Percentiles rank a stretch among this genome's conserved stretches.
phyloP scores from a whole-genome alignment of 805 yeast species.

The Saturnispora hagleri region DNA sequence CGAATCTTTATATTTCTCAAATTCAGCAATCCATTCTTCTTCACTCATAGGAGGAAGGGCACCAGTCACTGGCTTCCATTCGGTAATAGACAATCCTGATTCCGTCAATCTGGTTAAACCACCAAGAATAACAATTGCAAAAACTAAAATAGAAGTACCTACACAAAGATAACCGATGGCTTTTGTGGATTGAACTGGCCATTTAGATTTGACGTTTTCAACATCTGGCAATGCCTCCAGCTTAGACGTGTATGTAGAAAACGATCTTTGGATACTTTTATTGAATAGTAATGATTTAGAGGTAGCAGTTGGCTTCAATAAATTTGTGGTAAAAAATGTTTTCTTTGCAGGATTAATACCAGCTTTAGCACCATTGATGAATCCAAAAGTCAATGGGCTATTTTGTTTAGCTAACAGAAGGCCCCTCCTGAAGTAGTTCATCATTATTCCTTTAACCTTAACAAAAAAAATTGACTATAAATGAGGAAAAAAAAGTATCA shows the following conservation, averaged over 20 bases:
- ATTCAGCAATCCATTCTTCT: slow-evolving; percentile 80
- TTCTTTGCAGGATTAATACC: neutral
- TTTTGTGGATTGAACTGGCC: slow-evolving; percentile 41
- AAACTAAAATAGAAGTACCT: slow-evolving; percentile 80
- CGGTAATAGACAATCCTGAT: slow-evolving; percentile 92
- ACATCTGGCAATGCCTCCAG: neutral
- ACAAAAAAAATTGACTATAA: neutral
- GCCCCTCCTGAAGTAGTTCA: neutral
- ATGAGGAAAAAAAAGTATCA: neutral
- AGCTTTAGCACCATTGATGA: neutral
- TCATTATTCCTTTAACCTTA: neutral
- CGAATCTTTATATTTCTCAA: slow-evolving; percentile 66
- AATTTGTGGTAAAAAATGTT: neutral
- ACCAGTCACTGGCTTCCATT: slow-evolving; percentile 98
- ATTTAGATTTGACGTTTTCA: slow-evolving; percentile 13
- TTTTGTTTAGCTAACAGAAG: neutral
- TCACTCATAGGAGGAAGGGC: slow-evolving; percentile 79
- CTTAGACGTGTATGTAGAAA: neutral
- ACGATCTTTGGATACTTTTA: neutral
- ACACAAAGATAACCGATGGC: slow-evolving; percentile 80
- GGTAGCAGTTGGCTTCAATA: neutral
- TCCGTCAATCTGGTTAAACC: slow-evolving; percentile 94
- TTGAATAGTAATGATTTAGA: neutral
- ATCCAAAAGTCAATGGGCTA: neutral
- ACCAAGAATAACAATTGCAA: slow-evolving; percentile 93